phyloP scores from a whole-genome alignment of 306 rosid genomes.

The Macrotyloma uniflorum region DNA sequence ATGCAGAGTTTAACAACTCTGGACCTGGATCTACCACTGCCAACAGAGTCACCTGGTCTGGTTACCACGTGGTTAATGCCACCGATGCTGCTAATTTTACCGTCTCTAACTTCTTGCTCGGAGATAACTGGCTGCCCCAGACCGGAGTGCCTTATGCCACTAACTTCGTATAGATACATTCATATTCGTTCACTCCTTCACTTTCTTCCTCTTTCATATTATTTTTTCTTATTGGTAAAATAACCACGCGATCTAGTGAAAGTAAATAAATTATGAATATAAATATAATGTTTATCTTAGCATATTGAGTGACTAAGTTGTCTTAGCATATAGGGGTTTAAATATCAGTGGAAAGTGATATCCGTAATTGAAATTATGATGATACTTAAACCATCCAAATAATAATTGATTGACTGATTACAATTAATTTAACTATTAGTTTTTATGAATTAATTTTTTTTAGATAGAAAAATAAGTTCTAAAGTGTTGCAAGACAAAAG shows the following conservation, averaged over 20 bases:
- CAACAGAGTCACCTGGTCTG: conserved; percentile 61
- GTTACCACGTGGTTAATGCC: conserved; percentile 59
- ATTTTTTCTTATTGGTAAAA: neutral
- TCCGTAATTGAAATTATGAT: too few relatives aligned
- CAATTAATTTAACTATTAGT: too few relatives aligned
- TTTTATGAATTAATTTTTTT: too few relatives aligned
- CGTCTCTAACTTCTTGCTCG: conserved; percentile 55
- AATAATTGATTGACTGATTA: too few relatives aligned
- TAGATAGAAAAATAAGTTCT: too few relatives aligned
- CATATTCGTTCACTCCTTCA: neutral
- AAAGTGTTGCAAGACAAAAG: too few relatives aligned
- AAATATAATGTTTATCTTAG: too few relatives aligned
- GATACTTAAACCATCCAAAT: too few relatives aligned
- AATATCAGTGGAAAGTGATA: too few relatives aligned
- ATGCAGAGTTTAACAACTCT: conserved; percentile 65
- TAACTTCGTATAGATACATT: conserved; percentile 27
- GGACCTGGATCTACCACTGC: conserved; percentile 66
- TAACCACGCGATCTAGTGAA: neutral
- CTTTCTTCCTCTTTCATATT: neutral
- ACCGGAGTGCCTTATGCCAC: conserved; percentile 66
- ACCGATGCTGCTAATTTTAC: conserved; percentile 67
- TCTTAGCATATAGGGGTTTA: too few relatives aligned
- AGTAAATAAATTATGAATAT: too few relatives aligned
- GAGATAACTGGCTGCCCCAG: conserved; percentile 64
- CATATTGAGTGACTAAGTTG: too few relatives aligned